A percentile compares a stretch with the other conserved stretches of the same genome.
phyloP scores from a whole-genome alignment of 495 filamentous ascomycete genomes.

The Annulohypoxylon stygium region DNA sequence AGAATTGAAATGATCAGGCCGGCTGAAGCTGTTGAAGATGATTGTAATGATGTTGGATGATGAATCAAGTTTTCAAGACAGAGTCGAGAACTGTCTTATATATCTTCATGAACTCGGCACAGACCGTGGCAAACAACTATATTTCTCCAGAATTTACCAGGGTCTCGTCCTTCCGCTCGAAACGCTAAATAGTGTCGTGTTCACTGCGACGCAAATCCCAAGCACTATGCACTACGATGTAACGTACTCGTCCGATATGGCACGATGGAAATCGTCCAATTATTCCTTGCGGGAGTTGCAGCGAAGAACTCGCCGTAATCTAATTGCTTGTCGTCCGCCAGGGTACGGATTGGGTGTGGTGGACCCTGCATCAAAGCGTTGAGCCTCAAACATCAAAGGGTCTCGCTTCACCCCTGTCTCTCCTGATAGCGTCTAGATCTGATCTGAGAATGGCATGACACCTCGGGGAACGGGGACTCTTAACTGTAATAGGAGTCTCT shows the following conservation, averaged over 20 bases:
- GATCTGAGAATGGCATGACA: constrained; percentile 52
- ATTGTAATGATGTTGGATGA: constrained; percentile 42
- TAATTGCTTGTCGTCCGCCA: constrained; percentile 21
- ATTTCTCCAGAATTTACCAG: constrained; percentile 36
- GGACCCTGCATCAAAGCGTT: constrained; percentile 49
- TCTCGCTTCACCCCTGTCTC: constrained; percentile 44
- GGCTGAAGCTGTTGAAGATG: constrained; percentile 46
- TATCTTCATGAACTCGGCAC: constrained; percentile 17
- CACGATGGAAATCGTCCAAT: constrained; percentile 47
- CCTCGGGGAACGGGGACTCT: constrained; percentile 38
- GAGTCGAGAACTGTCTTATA: constrained; percentile 33
- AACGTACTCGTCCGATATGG: constrained; percentile 51
- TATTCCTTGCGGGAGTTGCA: constrained; percentile 36
- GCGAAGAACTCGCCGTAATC: constrained; percentile 23
- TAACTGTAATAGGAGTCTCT: constrained; percentile 15
- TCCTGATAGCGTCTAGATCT: constrained; percentile 42
- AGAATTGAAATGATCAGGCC: constrained; percentile 40
- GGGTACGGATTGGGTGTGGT: constrained; percentile 30
- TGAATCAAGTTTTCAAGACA: not conserved
- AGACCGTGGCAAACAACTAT: constrained; percentile 18
- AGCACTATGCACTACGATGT: constrained; percentile 35
- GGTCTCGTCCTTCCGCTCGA: constrained; percentile 19
- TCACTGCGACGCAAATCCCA: constrained; percentile 45
- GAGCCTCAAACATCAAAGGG: constrained; percentile 50
- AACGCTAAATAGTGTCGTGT: constrained; percentile 31